phyloP scores from a whole-genome alignment of 2,329 filamentous ascomycete species.

The Pseudogymnoascus sp. region DNA sequence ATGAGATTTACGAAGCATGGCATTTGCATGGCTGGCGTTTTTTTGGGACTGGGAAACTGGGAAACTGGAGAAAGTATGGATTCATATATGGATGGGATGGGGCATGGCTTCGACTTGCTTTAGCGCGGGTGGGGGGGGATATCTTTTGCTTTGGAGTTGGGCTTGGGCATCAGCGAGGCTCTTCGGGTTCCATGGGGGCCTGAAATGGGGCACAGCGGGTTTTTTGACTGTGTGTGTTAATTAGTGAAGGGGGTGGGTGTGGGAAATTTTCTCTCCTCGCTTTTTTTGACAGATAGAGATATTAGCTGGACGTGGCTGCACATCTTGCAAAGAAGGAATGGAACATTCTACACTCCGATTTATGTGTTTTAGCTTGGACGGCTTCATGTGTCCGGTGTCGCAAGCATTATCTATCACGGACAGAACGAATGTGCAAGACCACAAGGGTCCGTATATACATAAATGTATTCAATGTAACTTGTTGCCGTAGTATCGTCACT shows the following conservation, averaged over 20 bases:
- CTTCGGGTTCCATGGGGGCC: neutral
- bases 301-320: slow-evolving; percentile 3
- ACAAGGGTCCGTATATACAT: neutral
- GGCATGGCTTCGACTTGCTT: slow-evolving; percentile 8
- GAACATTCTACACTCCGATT: neutral
- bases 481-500: neutral
- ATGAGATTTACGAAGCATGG: slow-evolving; percentile 5
- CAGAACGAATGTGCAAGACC: neutral
- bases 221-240: neutral
- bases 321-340: slow-evolving; percentile 5
- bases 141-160: slow-evolving; percentile 4
- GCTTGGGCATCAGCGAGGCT: neutral
- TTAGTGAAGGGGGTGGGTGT: neutral
- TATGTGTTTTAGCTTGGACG: neutral
- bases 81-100: neutral
- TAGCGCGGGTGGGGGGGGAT: neutral
- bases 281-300: neutral
- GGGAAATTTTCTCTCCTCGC: neutral
- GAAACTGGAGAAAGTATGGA: neutral
- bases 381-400: neutral
- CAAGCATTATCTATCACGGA: neutral
- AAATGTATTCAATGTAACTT: slow-evolving; percentile 3
- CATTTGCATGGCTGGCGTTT: slow-evolving; percentile 8
- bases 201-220: neutral
- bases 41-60: neutral